Evolutionary conservation across 1,139 yeast genomes (phyloP), one percentile per base, ranked within the genome.

Genomic region (Candida smagusa): DNA sequence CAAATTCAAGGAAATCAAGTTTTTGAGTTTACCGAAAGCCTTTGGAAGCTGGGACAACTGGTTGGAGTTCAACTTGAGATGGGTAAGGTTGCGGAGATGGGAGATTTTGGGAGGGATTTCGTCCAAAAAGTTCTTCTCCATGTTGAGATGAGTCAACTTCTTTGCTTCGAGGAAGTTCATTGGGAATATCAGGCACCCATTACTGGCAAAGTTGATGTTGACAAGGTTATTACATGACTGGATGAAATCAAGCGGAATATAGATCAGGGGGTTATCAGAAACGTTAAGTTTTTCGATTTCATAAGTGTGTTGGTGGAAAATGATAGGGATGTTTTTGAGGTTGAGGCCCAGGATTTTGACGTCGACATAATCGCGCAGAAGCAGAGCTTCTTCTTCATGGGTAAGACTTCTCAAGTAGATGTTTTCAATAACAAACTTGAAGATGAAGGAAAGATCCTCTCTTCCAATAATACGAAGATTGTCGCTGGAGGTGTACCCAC

Each of bases 221-320:
- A 77, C 74, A 47, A 90, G 67, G 51, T 85, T 85, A 35, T 79
- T 74, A 48, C 96, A 84, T 22, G 87, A 79, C 55, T 88, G 95
- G 48, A 89, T 81, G 55, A 89, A 89, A 56, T 89, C 96, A 41
- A 80, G 64, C 0, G 97, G 96, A 25, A 90, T 68, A 41, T 81
- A 79, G 37, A 90, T 83, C 16, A 95, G 84, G 6, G 96, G 95
- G 56, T 90, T 90, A 45, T 85, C 81, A 1, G 95, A 85, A 11
- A 88, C 90, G 57, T 90, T 92, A 45, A 90, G 70, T 48, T 82
- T 75, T 48, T 84, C 88, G 42, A 90, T 86, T 47, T 87, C 94
- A 41, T 83, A 76, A 1, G 96, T 86, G 46, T 82, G 88, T 48
- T 81, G 86, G 53, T 84, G 90, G 50, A 89, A 79, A 30, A 84